Evolutionary conservation across 768 basidiomycete species (phyloP).

Genomic region (Leucocoprinus sp.): DNA sequence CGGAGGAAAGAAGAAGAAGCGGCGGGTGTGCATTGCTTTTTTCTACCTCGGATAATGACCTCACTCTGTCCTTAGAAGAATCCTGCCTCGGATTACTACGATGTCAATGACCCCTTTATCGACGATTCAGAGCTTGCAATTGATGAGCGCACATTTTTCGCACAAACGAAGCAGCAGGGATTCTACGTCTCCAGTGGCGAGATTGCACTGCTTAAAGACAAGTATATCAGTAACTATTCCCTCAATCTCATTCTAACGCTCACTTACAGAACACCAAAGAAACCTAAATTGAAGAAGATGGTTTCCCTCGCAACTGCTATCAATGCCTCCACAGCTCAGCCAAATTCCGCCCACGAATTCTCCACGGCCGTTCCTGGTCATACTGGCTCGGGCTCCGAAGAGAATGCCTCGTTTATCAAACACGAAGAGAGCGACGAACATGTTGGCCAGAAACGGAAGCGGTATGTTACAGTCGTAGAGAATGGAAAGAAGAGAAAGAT

Average conservation of each 20-base stretch:
- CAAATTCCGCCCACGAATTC: slow-evolving; percentile 40
- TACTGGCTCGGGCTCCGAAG: background rate
- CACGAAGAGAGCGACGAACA: slow-evolving; percentile 25
- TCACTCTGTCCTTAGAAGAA: slow-evolving; percentile 35
- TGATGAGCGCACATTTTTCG: slow-evolving; percentile 87
- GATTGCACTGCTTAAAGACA: slow-evolving; percentile 80
- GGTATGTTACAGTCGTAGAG: slow-evolving; percentile 43
- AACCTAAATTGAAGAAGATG: slow-evolving; percentile 60
- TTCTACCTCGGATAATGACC: background rate
- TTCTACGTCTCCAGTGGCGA: slow-evolving; percentile 90
- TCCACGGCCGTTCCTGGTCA: slow-evolving; percentile 40
- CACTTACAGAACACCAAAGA: slow-evolving; percentile 51
- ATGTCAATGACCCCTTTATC: slow-evolving; percentile 88
- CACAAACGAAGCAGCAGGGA: slow-evolving; percentile 85
- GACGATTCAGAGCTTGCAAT: slow-evolving; percentile 92
- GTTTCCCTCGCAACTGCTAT: slow-evolving; percentile 18
- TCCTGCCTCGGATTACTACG: slow-evolving; percentile 71
- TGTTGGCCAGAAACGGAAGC: slow-evolving; percentile 43
- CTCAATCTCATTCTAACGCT: slow-evolving; percentile 7
- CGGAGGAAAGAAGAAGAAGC: slow-evolving; percentile 29
- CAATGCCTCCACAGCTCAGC: slow-evolving; percentile 2
- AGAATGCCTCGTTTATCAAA: background rate
- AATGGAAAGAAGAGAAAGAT: slow-evolving; percentile 66
- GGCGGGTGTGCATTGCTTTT: slow-evolving; percentile 17
- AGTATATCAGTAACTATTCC: slow-evolving; percentile 23